A percentile compares a stretch with the other conserved stretches of the same genome.
phyloP scores from a whole-genome alignment of 345 rosid genomes.

The Citrus mangshanensis region DNA sequence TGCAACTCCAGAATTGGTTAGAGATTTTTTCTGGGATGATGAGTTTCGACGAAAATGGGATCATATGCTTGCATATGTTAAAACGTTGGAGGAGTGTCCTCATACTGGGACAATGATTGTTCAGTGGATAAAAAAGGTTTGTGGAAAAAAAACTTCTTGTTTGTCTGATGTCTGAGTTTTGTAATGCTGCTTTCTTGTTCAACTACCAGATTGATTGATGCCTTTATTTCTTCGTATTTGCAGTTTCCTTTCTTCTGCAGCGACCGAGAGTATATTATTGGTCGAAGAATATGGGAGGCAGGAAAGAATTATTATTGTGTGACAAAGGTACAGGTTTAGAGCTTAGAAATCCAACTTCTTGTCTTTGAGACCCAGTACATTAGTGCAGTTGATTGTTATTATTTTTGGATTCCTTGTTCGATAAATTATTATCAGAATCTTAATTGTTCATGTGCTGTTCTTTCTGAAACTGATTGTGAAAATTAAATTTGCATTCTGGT shows the following conservation, averaged over 20 bases:
- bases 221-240: conserved; percentile 22
- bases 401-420: background rate
- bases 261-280: conserved; percentile 90
- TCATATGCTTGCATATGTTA: conserved; percentile 76
- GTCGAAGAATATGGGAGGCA: conserved; percentile 89
- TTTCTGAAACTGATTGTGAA: background rate
- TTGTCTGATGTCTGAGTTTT: background rate
- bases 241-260: conserved; percentile 98
- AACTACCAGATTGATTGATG: background rate
- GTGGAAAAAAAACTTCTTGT: background rate
- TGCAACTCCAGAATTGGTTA: conserved; percentile 78
- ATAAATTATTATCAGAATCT: background rate
- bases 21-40: conserved; percentile 99
- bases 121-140: conserved; percentile 92
- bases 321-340: conserved; percentile 67
- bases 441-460: background rate
- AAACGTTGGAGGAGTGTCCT: conserved; percentile 70
- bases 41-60: conserved; percentile 96
- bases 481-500: background rate
- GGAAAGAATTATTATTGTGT: conserved; percentile 73
- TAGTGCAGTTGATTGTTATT: background rate
- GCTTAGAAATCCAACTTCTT: background rate
- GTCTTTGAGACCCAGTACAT: background rate
- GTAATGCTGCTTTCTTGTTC: background rate
- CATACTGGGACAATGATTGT: conserved; percentile 64